These are phyloP conservation scores for Miscanthus lutarioriparius DNA, from an alignment of 176 grass and related monocot genomes.

Conservation along the genomic window DNA sequence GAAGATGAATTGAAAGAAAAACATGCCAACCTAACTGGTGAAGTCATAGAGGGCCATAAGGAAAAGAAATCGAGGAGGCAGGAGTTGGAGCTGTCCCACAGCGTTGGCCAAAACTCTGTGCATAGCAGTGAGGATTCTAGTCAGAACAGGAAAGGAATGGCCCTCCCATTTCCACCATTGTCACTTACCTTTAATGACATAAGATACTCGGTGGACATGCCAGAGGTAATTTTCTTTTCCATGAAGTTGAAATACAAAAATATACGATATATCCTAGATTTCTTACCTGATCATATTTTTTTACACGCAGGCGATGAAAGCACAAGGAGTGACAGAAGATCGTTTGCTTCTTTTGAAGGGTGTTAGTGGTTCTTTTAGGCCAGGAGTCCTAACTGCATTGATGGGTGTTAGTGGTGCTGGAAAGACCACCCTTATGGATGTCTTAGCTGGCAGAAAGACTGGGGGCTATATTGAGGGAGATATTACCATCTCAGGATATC, in stretches of 20 bases:
- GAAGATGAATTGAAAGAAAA: slow-evolving; percentile 79
- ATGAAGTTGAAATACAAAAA: slow-evolving; percentile 16
- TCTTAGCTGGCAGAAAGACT: slow-evolving; percentile 88
- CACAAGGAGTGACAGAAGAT: slow-evolving; percentile 72
- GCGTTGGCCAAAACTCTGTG: slow-evolving; percentile 38
- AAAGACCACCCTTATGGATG: slow-evolving; percentile 96
- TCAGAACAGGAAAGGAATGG: slow-evolving; percentile 62
- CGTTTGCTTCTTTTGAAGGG: slow-evolving; percentile 73
- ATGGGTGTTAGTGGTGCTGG: slow-evolving; percentile 94
- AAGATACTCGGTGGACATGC: slow-evolving; percentile 92
- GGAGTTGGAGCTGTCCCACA: slow-evolving; percentile 51
- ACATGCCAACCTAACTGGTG: slow-evolving; percentile 70
- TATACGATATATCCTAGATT: neutral
- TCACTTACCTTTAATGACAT: slow-evolving; percentile 71
- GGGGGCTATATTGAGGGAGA: slow-evolving; percentile 83
- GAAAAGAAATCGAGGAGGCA: slow-evolving; percentile 51
- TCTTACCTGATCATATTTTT: slow-evolving; percentile 37
- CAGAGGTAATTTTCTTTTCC: slow-evolving; percentile 55
- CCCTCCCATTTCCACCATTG: slow-evolving; percentile 73
- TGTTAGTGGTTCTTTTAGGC: slow-evolving; percentile 87
- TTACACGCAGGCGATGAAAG: slow-evolving; percentile 77
- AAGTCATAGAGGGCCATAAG: slow-evolving; percentile 50
- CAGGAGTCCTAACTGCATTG: slow-evolving; percentile 84
- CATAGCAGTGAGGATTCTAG: slow-evolving; percentile 30
- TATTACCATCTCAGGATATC: slow-evolving; percentile 74